Evolutionary conservation across 768 basidiomycete species (phyloP), one percentile per base, ranked within the genome.

Genomic region (Tylopilus rubrobrunneus): DNA sequence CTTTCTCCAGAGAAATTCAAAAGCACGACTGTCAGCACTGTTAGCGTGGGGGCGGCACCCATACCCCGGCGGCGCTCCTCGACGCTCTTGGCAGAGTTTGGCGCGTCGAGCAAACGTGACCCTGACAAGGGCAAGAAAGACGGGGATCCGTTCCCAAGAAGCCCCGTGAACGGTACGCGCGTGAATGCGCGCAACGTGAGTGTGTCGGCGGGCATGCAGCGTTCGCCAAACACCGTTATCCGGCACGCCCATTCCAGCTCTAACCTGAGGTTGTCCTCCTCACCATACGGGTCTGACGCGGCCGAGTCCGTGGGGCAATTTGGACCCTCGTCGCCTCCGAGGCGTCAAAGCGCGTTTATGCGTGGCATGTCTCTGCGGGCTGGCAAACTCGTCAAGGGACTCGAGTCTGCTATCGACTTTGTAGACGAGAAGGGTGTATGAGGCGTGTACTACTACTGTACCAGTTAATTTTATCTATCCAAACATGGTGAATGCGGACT

Each of bases 391-490:
- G 74, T 75, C 17, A 66, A 62, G 41, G 68, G 70, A 27, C 62
- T 75, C 51, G 74, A 76, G 56, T 70, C 73, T 5, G 73, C 74
- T 0, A 66, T 75, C 36, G 74, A 76, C 53, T 76, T 76, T 55
- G 74, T 75, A 21, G 74, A 76, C 56, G 66, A 62, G 10, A 59
- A 60, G 50, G 40, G 37, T 10, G 14, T 12, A n/a, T 58, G 27
- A n/a, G n/a, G n/a, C n/a, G n/a, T n/a, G n/a, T n/a, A n/a, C n/a
- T n/a, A n/a, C n/a, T n/a, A n/a, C n/a, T n/a, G n/a, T n/a, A n/a
- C n/a, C n/a, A n/a, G n/a, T n/a, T 29, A 39, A 39, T 48, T 14
- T 5, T 2, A 2, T n/a, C 7, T 37, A 19, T 12, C 37, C 37
- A 7, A 39, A 39, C 37, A 19, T 23, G 40, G 40, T 23, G 5